phyloP scores from a whole-genome alignment of 768 basidiomycete species.

The Sporobolomyces phaffii region DNA sequence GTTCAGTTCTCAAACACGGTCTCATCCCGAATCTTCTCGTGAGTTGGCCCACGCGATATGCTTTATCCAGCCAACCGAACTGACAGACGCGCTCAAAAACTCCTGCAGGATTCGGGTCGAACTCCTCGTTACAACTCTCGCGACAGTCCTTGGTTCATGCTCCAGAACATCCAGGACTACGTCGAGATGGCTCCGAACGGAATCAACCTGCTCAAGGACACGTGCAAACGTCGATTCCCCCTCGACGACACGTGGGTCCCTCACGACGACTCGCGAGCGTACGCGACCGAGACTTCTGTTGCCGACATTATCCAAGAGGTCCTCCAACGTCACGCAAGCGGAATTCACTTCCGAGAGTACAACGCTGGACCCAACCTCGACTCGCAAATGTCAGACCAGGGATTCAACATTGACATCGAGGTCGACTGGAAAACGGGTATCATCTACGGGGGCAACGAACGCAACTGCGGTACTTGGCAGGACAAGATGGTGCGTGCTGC shows the following conservation, averaged over 20 bases:
- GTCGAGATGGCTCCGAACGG: conserved; percentile 77
- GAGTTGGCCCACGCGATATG: no score
- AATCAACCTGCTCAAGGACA: conserved; percentile 66
- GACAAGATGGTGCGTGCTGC: conserved; percentile 44
- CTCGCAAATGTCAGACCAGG: conserved; percentile 86
- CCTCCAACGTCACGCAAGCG: conserved; percentile 82
- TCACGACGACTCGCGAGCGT: conserved; percentile 81
- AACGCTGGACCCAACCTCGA: conserved; percentile 97
- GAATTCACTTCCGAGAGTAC: conserved; percentile 89
- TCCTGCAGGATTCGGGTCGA: conserved; percentile 29
- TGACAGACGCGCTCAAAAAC: background rate
- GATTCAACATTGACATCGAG: conserved; percentile 84
- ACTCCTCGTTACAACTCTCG: conserved; percentile 71
- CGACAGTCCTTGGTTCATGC: conserved; percentile 99
- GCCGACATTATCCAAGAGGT: conserved; percentile 97
- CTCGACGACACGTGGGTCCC: conserved; percentile 86
- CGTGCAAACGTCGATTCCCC: conserved; percentile 88
- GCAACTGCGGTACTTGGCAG: conserved; percentile 95
- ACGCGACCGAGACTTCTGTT: conserved; percentile 69
- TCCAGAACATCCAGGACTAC: conserved; percentile 97
- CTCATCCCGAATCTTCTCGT: conserved; percentile 93
- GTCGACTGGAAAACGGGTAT: conserved; percentile 97
- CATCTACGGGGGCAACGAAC: conserved; percentile 73
- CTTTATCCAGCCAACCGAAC: no score
- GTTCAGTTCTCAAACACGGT: conserved; percentile 79